A percentile compares a stretch with the other conserved stretches of the same genome.
phyloP scores from a whole-genome alignment of 768 basidiomycete species.

The Jaapia argillacea region DNA sequence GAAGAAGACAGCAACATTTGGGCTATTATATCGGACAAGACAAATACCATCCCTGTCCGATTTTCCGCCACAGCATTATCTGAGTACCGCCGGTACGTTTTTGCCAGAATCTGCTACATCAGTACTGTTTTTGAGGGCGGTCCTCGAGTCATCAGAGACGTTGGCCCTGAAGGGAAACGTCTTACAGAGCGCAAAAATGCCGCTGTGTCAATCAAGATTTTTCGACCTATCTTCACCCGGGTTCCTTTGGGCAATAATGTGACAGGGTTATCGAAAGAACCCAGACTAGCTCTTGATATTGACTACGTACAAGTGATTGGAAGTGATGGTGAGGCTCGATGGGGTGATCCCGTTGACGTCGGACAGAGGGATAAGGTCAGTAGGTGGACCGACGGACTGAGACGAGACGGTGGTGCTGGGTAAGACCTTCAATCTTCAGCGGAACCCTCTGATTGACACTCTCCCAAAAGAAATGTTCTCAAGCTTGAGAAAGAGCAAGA shows the following conservation, averaged over 20 bases:
- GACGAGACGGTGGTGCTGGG: conserved; percentile 50
- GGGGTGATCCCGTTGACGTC: conserved; percentile 41
- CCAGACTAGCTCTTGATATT: conserved; percentile 47
- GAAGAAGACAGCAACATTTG: conserved; percentile 38
- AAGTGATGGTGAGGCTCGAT: conserved; percentile 31
- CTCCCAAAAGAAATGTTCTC: conserved; percentile 26
- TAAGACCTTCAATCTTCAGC: conserved; percentile 22
- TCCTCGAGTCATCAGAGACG: conserved; percentile 12
- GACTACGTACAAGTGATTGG: conserved; percentile 32
- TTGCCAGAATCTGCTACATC: too few relatives aligned
- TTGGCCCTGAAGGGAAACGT: conserved; percentile 17
- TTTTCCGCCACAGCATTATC: conserved; percentile 43
- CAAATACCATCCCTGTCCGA: conserved; percentile 37
- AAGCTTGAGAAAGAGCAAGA: conserved; percentile 33
- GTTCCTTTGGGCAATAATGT: conserved; percentile 32
- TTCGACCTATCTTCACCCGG: conserved; percentile 40
- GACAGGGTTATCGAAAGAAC: conserved; percentile 27
- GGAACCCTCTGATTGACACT: neutral
- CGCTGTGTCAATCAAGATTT: conserved; percentile 36
- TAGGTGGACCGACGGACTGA: conserved; percentile 48
- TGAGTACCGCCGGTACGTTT: conserved; percentile 21
- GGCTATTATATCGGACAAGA: conserved; percentile 55
- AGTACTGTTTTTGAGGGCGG: too few relatives aligned
- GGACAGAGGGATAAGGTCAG: conserved; percentile 27
- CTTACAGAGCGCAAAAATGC: conserved; percentile 38